Evolutionary conservation across 2,329 filamentous ascomycete species (phyloP), one percentile per base, ranked within the genome.

Genomic region (Seiridium unicorne): DNA sequence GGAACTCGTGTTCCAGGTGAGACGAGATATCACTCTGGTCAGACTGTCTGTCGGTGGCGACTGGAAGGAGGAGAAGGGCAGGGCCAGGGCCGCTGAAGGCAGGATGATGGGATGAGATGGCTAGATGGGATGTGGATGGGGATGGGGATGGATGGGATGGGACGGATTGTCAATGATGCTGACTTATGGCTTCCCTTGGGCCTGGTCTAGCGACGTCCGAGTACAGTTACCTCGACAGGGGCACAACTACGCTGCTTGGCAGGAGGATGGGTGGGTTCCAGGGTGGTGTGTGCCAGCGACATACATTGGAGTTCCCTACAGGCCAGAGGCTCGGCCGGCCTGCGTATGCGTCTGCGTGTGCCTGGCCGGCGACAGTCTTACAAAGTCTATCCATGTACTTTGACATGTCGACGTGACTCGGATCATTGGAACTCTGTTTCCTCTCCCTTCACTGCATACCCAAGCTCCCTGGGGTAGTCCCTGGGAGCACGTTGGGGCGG

Each of bases 141-240:
- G 44, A 18, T 9, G 44, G 44, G 34, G 32, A 31, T 32, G 44
- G 55, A 47, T 46, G 31, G 13, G 56, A 42, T 51, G 47, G 57
- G 48, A 59, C 40, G 57, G 57, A 46, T 44, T 59, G 49, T 54
- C 57, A 58, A 58, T 58, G 49, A 59, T 54, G 57, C 53, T 59
- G 57, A 59, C 57, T 47, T 59, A 44, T 59, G 32, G 49, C 32
- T 47, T 44, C 9, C 13, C 38, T 48, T 48, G 46, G 46, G 46
- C 46, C 46, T 48, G 46, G 46, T 7, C 9, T 18, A 8, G 46
- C 26, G 7, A 18, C 8, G 46, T 48, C 46, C 46, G 9, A 48
- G 46, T 48, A 31, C 46, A 48, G 46, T 48, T 48, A 48, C 46
- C 46, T 48, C 46, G 46, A 48, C 46, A 48, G 46, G 46, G 46